Evolutionary conservation across 2,329 filamentous ascomycete genomes (phyloP), one percentile per base, ranked within the genome.

Genomic region (Lecanicillium sp.): DNA sequence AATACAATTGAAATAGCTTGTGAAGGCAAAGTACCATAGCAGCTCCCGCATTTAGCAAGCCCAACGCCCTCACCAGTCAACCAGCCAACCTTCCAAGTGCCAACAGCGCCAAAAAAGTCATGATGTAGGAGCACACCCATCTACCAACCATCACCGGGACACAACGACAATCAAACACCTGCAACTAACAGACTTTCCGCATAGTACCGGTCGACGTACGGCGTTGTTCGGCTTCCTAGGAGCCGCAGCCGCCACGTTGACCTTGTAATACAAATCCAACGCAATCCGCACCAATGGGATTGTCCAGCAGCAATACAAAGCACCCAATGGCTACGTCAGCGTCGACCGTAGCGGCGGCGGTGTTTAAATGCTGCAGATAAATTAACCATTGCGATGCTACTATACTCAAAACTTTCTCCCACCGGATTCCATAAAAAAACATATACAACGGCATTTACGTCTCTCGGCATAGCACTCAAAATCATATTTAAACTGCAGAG

Each of bases 311-410:
- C 56, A 52, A 20, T 46, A 47, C 41, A 52, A 54, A 28, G 49
- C 52, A 4, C 56, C 58, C 17, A 62, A 63, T 44, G 58, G 64
- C 35, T 68, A 72, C 51, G 69, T 73, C 40, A 67, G 60, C 40
- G 70, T 73, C 40, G 70, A 73, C 39, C 63, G 70, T 17, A 73
- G 69, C 48, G 70, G 70, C 4, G 66, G 65, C 2, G 65, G 65
- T 0, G 53, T 68, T 29, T 69, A 44, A 44, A 8, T n/a, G n/a
- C n/a, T n/a, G n/a, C n/a, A 22, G 12, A 36, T 29, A 33, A 18
- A 30, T 30, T 17, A 40, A 25, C 16, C 25, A 22, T n/a, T 29
- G 42, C 20, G 16, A 13, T 16, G 32, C 34, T 33, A 30, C 16
- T 41, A 35, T 34, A 17, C 22, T 27, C 16, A 14, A 4, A 11